Conservation (phyloP, 345 rosid species). For the Hibiscus trionum region DNA sequence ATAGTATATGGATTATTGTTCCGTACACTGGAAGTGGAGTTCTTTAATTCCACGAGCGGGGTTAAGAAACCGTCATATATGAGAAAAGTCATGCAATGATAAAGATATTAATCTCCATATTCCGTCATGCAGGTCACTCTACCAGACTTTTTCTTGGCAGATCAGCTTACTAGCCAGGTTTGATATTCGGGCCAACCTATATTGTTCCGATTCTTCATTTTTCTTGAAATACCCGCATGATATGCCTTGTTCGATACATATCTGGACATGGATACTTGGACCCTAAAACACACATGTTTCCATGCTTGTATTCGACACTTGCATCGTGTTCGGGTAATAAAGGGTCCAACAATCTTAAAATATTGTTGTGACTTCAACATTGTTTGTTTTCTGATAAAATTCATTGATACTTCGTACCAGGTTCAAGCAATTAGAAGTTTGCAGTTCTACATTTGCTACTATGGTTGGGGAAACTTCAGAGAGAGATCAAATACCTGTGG, state of each 20-base stretch:
- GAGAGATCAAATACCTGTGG: constrained; percentile 43
- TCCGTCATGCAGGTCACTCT: constrained; percentile 46
- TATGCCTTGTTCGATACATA: not conserved
- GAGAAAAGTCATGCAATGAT: not conserved
- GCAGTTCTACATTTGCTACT: constrained; percentile 54
- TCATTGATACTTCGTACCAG: constrained; percentile 17
- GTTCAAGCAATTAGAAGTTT: constrained; percentile 54
- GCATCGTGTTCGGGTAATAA: constrained; percentile 15
- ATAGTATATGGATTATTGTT: too few species aligned
- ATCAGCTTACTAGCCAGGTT: constrained; percentile 84
- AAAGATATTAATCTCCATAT: not conserved
- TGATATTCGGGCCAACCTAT: constrained; percentile 1
- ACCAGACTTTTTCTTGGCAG: constrained; percentile 82
- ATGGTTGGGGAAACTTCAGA: constrained; percentile 53
- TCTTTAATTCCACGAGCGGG: too few species aligned
- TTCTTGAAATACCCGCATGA: too few species aligned
- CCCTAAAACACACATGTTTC: constrained; percentile 13
- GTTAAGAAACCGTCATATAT: not conserved
- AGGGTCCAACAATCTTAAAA: too few species aligned
- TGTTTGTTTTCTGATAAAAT: not conserved
- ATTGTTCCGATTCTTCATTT: too few species aligned
- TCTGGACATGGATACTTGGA: too few species aligned
- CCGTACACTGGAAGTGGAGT: too few species aligned
- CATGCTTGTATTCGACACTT: constrained; percentile 47
- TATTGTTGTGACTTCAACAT: constrained; percentile 13